Conservation (phyloP, 768 basidiomycete species). For the Leucocoprinus leucothites region DNA sequence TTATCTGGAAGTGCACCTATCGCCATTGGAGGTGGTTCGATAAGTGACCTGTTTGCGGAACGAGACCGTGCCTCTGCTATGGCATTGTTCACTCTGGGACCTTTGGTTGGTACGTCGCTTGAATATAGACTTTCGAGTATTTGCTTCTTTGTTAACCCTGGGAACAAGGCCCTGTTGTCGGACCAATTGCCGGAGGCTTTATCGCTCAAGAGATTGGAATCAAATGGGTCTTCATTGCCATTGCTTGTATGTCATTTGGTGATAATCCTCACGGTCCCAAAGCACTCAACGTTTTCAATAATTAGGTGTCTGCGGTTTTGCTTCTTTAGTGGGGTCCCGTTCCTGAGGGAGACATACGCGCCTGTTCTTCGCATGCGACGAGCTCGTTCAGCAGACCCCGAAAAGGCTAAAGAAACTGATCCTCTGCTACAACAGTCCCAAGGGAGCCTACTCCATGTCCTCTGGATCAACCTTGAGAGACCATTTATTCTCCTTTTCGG, state of each 20-base stretch:
- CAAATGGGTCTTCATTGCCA: slow-evolving; percentile 57
- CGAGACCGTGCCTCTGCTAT: slow-evolving; percentile 56
- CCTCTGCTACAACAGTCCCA: slow-evolving; percentile 24
- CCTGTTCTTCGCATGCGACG: slow-evolving; percentile 59
- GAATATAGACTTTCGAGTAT: background rate
- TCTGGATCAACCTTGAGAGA: slow-evolving; percentile 55
- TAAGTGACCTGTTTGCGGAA: slow-evolving; percentile 66
- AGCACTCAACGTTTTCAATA: slow-evolving; percentile 9
- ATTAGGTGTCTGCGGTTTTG: slow-evolving; percentile 39
- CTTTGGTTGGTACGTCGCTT: slow-evolving; percentile 46
- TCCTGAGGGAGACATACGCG: slow-evolving; percentile 71
- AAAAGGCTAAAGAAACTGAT: slow-evolving; percentile 32
- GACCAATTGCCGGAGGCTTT: slow-evolving; percentile 69
- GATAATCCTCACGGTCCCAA: background rate
- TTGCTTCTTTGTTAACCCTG: background rate
- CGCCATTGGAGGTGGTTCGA: slow-evolving; percentile 59
- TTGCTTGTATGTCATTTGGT: slow-evolving; percentile 29
- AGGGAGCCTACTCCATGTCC: slow-evolving; percentile 26
- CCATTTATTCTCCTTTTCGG: slow-evolving; percentile 50
- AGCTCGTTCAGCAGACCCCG: slow-evolving; percentile 36
- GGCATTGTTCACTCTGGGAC: slow-evolving; percentile 65
- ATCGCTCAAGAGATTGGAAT: slow-evolving; percentile 55
- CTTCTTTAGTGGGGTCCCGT: slow-evolving; percentile 52
- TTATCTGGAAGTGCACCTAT: slow-evolving; percentile 65
- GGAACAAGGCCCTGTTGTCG: slow-evolving; percentile 44